Evolutionary conservation across 257 asterid genomes (phyloP).

Genomic region (Salvia miltiorrhiza): DNA sequence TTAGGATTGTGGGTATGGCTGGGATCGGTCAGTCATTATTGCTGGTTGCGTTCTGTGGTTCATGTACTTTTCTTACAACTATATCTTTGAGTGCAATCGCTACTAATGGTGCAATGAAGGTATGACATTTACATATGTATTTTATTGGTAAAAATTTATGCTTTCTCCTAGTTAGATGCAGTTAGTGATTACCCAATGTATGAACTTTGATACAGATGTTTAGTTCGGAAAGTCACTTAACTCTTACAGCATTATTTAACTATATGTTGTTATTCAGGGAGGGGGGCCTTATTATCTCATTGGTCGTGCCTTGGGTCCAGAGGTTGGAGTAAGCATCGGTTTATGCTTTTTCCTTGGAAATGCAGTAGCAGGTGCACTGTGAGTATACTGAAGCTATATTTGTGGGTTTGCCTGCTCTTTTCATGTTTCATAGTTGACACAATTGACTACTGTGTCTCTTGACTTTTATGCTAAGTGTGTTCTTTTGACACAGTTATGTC

Average conservation of each 20-base stretch:
- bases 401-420: slow-evolving; percentile 3
- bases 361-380: slow-evolving; percentile 99
- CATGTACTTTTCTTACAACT: slow-evolving; percentile 92
- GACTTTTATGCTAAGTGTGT: slow-evolving; percentile 20
- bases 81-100: slow-evolving; percentile 97
- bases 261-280: slow-evolving; percentile 55
- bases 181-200: slow-evolving; percentile 6
- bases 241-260: slow-evolving; percentile 17
- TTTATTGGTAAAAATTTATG: neutral
- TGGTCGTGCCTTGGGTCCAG: slow-evolving; percentile 99
- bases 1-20: slow-evolving; percentile 99
- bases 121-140: slow-evolving; percentile 23
- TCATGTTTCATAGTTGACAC: neutral
- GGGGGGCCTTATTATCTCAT: slow-evolving; percentile 99
- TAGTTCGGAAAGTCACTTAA: slow-evolving; percentile 13
- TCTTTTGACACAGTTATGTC: slow-evolving; percentile 61
- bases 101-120: slow-evolving; percentile 99
- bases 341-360: slow-evolving; percentile 97
- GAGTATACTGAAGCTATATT: slow-evolving; percentile 40
- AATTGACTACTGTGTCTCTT: slow-evolving; percentile 11
- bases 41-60: slow-evolving; percentile 91
- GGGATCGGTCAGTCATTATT: slow-evolving; percentile 90
- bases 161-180: slow-evolving; percentile 11
- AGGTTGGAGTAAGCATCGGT: slow-evolving; percentile 99
- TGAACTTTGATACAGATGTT: slow-evolving; percentile 2